Base-by-base conservation (phyloP, 495 filamentous ascomycete species). In the Neurospora africana region DNA sequence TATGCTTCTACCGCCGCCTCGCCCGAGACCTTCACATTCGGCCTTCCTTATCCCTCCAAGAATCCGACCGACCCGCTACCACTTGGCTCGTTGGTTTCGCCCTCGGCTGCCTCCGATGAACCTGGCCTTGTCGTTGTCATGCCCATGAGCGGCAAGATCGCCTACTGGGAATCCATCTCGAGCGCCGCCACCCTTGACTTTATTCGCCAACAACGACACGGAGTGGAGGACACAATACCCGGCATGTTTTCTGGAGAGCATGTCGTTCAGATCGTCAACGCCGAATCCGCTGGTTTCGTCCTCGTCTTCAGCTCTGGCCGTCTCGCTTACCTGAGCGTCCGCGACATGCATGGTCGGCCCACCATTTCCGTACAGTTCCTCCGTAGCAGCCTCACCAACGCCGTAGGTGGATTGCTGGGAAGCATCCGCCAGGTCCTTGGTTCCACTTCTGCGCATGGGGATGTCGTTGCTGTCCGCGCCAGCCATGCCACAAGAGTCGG, bases 91-190 rank as follows among this genome's bases (percentile, higher is more conserved):
- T 85, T 99, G 21, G 88, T 98, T 13, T 89, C 87, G 4, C 85
- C 92, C 2, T 91, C 90, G 41, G 88, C 89, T 17, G 87, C 91
- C 33, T 89, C 89, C 30, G 85, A 87, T 19, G 91, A 93, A 58
- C 92, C 95, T 4, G 95, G 94, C 3, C 83, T 98, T 15, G 87
- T 99, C 23, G 84, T 97, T 15, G 84, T 99, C 13, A 90, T 93
- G 81, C 93, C 94, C 2, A 86, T 86, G 21, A 93, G 85, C 40
- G 95, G 95, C 37, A 95, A 89, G 78, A 87, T 98, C 67, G 88
- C 91, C 41, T 99, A 94, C 80, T 99, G 94, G 95, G 96, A 98
- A 78, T 93, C 92, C 35, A 90, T 98, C 68, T 91, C 94, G 23
- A 91, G 88, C 80, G 93, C 92, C 35, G 89, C 92, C 35, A 91